Evolutionary conservation across 345 rosid genomes (phyloP), one percentile per base, ranked within the genome.

Genomic region (Salix exigua): DNA sequence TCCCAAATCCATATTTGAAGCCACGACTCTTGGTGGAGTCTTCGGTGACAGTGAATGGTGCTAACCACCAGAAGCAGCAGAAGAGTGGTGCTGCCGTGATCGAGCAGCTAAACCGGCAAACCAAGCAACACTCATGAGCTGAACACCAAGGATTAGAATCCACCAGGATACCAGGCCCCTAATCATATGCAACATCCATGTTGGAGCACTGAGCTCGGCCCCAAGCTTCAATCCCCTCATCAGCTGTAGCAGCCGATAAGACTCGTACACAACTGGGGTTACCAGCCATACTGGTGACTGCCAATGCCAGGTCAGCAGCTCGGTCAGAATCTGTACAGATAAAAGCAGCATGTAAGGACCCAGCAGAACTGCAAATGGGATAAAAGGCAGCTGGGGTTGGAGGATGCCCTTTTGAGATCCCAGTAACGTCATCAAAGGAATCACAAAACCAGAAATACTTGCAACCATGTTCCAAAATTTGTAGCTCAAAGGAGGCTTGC

Each of bases 41-140:
- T 62, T 64, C 7, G 17, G 62, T 31, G 31, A 17, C 58, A 66
- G 50, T 51, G 40, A 72, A 46, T 2, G 62, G 9, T 31, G 31
- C 50, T 73, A 76, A 81, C 70, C 76, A 85, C 82, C 82, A 35
- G 82, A 78, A 13, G 88, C 62, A 75, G 85, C 73, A 76, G 82
- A 65, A 51, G 82, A 63, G 11, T 63, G 67, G 61, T 80, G 77
- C 58, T 63, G 73, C 18, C 26, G 81, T 50, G 83, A 75, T 75
- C 80, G 78, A 75, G 88, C 86, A 28, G 88, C 74, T 80, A 87
- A 89, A 76, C 99, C 97, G 73, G 97, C 94, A 81, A 90, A 93
- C 99, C 99, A 95, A 87, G 97, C 94, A 75, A 93, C 94, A 78
- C 99, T 88, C 97, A 95, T 93, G 72, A 94, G 92, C 81, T 94